These are phyloP conservation scores for Suillus americanus DNA, from an alignment of 768 basidiomycete species.

Conservation along the genomic window DNA sequence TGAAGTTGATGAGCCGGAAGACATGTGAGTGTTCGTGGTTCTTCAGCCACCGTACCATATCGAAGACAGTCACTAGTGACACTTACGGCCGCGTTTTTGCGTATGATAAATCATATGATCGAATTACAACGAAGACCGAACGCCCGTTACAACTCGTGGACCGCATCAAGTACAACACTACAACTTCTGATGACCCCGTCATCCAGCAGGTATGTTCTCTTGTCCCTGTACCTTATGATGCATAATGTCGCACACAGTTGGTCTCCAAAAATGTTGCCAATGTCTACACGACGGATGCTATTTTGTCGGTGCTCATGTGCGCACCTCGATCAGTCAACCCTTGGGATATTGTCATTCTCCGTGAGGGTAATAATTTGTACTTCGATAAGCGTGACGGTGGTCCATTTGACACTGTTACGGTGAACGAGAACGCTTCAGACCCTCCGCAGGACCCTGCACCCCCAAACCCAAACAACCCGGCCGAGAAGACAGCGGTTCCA, in stretches of 20 bases:
- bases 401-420: constrained; percentile 95
- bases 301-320: constrained; percentile 94
- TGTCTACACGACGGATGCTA: constrained; percentile 93
- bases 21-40: constrained; percentile 59
- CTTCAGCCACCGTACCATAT: background rate
- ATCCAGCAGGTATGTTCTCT: constrained; percentile 72
- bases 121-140: constrained; percentile 91
- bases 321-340: constrained; percentile 94
- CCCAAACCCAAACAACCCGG: constrained; percentile 74
- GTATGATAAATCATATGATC: constrained; percentile 95
- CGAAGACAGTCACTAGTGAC: constrained; percentile 45
- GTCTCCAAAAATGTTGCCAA: constrained; percentile 78
- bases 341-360: constrained; percentile 96
- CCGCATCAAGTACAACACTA: constrained; percentile 95
- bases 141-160: constrained; percentile 89
- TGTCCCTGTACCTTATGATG: constrained; percentile 6
- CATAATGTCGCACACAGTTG: constrained; percentile 47
- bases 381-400: constrained; percentile 98
- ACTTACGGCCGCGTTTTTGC: constrained; percentile 87
- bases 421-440: constrained; percentile 98
- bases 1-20: constrained; percentile 91
- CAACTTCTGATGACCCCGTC: constrained; percentile 96
- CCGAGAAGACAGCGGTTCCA: constrained; percentile 57
- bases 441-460: constrained; percentile 84
- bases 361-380: constrained; percentile 91